Evolutionary conservation across 148 eudicot species (phyloP).

Genomic region (Gaultheria prostrata): DNA sequence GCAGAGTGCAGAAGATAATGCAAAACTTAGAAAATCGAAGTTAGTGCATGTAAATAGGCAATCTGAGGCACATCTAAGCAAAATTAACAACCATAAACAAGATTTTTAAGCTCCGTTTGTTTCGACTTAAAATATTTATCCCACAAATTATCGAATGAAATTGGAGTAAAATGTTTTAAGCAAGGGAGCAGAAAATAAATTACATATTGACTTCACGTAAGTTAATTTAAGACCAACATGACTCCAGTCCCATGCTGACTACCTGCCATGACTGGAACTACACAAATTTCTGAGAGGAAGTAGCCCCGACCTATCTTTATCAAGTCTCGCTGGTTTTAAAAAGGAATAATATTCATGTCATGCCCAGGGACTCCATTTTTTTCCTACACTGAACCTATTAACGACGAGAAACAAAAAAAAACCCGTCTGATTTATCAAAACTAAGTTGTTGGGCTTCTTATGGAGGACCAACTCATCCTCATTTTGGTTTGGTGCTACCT

Average conservation of each 20-base stretch:
- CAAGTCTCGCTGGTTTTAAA: background rate
- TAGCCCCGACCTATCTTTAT: background rate
- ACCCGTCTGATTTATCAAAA: background rate
- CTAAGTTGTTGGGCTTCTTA: background rate
- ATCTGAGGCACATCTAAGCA: background rate
- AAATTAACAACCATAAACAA: background rate
- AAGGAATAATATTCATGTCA: background rate
- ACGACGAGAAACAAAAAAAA: background rate
- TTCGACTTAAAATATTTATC: background rate
- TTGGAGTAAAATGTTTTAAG: background rate
- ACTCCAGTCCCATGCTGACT: background rate
- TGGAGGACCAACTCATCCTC: background rate
- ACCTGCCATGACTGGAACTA: background rate
- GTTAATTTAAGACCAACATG: background rate
- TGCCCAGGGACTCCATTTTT: background rate
- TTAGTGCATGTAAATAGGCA: background rate
- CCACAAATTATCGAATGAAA: background rate
- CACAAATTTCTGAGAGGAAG: background rate
- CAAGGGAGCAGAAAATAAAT: background rate
- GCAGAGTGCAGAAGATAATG: conserved; percentile 20
- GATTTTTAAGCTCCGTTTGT: background rate
- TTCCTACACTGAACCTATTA: background rate
- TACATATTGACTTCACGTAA: background rate
- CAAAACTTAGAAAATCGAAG: conserved; percentile 11
- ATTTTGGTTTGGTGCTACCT: background rate